A percentile compares a stretch with the other conserved stretches of the same genome.
Evolutionary conservation across 164 flowering plant species (phyloP).

Genomic region (Echeveria elegans): DNA sequence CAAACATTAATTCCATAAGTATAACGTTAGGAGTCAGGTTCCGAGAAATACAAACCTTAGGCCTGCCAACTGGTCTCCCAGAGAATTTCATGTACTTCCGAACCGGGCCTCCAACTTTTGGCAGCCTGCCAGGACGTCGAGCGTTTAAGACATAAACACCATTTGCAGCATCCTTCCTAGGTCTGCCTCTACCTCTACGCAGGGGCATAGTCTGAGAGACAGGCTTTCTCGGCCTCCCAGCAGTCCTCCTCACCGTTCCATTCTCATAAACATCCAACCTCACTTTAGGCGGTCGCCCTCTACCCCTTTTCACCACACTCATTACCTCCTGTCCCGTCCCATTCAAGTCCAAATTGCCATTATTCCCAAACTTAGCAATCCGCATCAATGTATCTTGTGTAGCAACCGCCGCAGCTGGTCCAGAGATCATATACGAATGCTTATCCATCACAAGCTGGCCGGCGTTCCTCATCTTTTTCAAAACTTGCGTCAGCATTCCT

Average conservation of each 20-base stretch:
- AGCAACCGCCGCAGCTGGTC: slow-evolving; percentile 16
- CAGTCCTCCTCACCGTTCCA: slow-evolving; percentile 16
- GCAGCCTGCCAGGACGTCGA: slow-evolving; percentile 25
- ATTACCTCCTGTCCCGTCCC: slow-evolving; percentile 14
- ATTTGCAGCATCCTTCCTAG: slow-evolving; percentile 15
- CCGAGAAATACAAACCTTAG: slow-evolving; percentile 15
- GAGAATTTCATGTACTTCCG: slow-evolving; percentile 15
- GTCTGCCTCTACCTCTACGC: slow-evolving; percentile 32
- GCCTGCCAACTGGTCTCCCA: slow-evolving; percentile 47
- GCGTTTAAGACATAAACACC: background rate
- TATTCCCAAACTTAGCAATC: background rate
- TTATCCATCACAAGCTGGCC: slow-evolving; percentile 46
- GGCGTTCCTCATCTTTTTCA: slow-evolving; percentile 35
- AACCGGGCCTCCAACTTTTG: slow-evolving; percentile 15
- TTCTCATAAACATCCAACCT: background rate
- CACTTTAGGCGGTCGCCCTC: slow-evolving; percentile 24
- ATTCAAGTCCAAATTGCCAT: slow-evolving; percentile 7
- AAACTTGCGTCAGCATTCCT: slow-evolving; percentile 41
- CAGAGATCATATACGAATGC: slow-evolving; percentile 53
- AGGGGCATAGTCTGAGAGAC: slow-evolving; percentile 12
- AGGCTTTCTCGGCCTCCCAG: slow-evolving; percentile 33
- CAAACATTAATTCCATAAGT: too few species aligned
- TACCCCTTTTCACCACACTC: slow-evolving; percentile 7
- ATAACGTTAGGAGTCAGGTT: background rate
- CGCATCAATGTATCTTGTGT: background rate